A percentile compares a stretch with the other conserved stretches of the same genome.
Evolutionary conservation across 2,329 filamentous ascomycete genomes (phyloP).

Genomic region (Scedosporium dehoogii): DNA sequence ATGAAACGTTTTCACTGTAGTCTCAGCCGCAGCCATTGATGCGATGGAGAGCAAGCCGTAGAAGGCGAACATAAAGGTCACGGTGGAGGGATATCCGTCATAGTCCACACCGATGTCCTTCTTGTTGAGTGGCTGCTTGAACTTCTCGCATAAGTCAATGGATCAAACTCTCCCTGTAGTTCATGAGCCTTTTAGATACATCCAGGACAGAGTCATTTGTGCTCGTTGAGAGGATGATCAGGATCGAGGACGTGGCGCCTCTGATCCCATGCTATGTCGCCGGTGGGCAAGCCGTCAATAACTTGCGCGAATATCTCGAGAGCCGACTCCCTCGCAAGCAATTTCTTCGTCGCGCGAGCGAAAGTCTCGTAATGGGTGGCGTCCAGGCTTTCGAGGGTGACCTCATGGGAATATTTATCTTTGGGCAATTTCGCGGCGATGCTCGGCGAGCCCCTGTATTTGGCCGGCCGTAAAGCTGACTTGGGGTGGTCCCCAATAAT

Average conservation of each 20-base stretch:
- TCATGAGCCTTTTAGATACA: conserved; percentile 10
- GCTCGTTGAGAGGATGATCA: conserved; percentile 5
- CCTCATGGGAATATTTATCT: too few species aligned
- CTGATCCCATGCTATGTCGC: background rate
- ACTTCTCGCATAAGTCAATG: too few species aligned
- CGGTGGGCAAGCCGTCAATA: background rate
- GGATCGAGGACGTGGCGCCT: background rate
- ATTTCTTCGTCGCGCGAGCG: background rate
- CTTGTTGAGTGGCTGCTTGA: too few species aligned
- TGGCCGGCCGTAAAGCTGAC: too few species aligned
- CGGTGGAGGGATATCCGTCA: background rate
- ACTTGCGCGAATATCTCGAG: background rate
- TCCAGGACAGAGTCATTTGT: conserved; percentile 13
- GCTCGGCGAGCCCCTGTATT: too few species aligned
- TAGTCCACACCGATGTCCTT: too few species aligned
- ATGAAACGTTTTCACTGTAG: background rate
- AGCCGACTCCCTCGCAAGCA: background rate
- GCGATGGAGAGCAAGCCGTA: background rate
- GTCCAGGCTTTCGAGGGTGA: too few species aligned
- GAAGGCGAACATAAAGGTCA: background rate
- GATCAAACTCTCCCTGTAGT: conserved; percentile 10
- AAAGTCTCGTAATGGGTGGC: background rate
- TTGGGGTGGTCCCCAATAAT: too few species aligned
- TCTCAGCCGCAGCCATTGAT: background rate
- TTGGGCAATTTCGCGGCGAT: too few species aligned